Base-by-base conservation (phyloP, 108 stramenopile genomes). In the Nitzschia palea region DNA sequence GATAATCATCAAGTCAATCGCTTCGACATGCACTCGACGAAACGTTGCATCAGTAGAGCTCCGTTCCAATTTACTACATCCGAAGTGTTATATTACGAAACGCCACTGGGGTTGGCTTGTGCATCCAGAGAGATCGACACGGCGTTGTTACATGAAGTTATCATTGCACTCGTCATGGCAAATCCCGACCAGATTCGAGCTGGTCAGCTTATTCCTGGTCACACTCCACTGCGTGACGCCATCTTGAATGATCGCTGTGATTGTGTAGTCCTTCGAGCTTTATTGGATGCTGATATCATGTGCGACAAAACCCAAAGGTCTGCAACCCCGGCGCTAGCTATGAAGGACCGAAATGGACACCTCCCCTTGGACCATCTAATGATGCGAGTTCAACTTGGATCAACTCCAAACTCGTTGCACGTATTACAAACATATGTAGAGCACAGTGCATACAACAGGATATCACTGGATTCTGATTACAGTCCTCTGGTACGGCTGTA, bases 61-160 rank as follows among this genome's bases (percentile, higher is more conserved):
- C 10, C 55, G 0, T 48, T 48, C 47, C 4, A 18, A 5, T 48
- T 20, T 48, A 18, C 4, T 20, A 20, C 4, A 20, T 10, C 18
- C 8, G 47, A 48, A 5, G 4, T 20, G 17, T 4, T 48, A 4
- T 48, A 48, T 20, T 48, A 55, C 18, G 61, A 70, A 44, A 77
- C 68, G 6, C 33, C 76, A 15, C 67, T 77, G 17, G 76, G 76
- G 9, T 50, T 77, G 32, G 76, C 70, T 2, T 77, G 76, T 44
- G 56, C 55, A 25, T 65, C 76, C 12, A 29, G 32, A 44, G 56
- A 50, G 17, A 29, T 57, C 1, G 63, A 37, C n/a, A 33, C 53
- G 23, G 52, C 42, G 3, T 25, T 50, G 27, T 53, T 60, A 28
- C 14, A 55, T 4, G 14, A 30, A 18, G 54, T 58, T 28, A 55